Conservation (phyloP, 345 rosid species). For the Gossypioides kirkii region DNA sequence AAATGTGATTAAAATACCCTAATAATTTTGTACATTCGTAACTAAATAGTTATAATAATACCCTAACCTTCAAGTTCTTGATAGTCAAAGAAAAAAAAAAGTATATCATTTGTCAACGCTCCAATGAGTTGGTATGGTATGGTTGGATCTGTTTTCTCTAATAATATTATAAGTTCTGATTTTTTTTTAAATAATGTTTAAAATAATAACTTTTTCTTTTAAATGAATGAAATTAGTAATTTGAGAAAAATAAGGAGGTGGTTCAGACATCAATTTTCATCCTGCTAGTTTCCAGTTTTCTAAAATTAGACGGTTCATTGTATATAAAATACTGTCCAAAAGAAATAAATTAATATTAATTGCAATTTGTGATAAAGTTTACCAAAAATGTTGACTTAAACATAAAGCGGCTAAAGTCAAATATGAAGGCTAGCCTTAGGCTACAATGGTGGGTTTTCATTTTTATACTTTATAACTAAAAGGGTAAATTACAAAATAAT, state of each 20-base stretch:
- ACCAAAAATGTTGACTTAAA: conserved; percentile 6
- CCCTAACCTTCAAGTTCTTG: neutral
- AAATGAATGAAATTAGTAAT: no score
- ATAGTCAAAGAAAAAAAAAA: neutral
- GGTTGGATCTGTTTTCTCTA: no score
- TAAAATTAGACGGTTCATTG: neutral
- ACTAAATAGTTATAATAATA: neutral
- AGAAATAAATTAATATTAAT: neutral
- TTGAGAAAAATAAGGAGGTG: neutral
- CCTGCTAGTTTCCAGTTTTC: neutral
- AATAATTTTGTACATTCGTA: neutral
- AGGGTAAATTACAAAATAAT: no score
- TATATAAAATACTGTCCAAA: neutral
- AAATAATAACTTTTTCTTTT: no score
- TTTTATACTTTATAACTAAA: neutral
- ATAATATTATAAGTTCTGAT: no score
- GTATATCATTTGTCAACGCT: neutral
- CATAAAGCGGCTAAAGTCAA: neutral
- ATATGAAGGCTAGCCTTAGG: neutral
- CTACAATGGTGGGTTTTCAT: neutral
- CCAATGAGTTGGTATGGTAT: neutral
- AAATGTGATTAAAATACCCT: neutral
- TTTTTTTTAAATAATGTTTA: no score
- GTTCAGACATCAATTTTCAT: neutral
- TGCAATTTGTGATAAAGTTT: conserved; percentile 8